phyloP scores from a whole-genome alignment of 2,329 filamentous ascomycete genomes.

The Ceratocystis colombiana region DNA sequence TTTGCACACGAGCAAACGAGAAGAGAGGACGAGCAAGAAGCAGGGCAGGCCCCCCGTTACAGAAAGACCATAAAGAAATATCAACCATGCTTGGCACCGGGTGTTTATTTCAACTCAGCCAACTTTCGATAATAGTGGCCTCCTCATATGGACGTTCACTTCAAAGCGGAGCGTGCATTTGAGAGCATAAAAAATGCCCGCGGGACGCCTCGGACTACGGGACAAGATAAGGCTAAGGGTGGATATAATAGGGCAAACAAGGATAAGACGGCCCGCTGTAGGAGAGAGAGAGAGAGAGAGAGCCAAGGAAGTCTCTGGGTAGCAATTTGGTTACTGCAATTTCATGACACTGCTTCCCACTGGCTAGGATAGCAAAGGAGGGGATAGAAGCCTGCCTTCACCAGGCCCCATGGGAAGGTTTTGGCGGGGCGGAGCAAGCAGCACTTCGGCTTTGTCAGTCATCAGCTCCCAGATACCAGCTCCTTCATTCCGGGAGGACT shows the following conservation, averaged over 20 bases:
- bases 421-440: not conserved
- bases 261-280: constrained; percentile 3
- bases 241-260: not conserved
- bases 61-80: not conserved
- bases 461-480: not conserved
- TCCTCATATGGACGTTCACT: not conserved
- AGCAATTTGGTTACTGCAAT: not conserved
- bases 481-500: not conserved
- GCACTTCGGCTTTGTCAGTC: too few relatives aligned
- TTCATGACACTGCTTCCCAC: not conserved
- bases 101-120: not conserved
- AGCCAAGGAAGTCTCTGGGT: too few relatives aligned
- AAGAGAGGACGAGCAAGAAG: not conserved
- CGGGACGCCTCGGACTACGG: not conserved
- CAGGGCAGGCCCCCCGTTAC: not conserved
- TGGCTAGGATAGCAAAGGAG: not conserved
- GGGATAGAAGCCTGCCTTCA: not conserved
- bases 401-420: not conserved
- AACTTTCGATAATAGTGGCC: not conserved
- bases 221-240: constrained; percentile 3
- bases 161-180: not conserved
- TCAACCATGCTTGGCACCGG: not conserved
- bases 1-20: not conserved
- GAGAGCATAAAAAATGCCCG: constrained; percentile 1
- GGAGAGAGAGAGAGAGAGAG: not conserved